These are phyloP conservation scores for Aureobasidium sp. DNA, from an alignment of 2,329 filamentous ascomycete genomes.

Conservation along the genomic window DNA sequence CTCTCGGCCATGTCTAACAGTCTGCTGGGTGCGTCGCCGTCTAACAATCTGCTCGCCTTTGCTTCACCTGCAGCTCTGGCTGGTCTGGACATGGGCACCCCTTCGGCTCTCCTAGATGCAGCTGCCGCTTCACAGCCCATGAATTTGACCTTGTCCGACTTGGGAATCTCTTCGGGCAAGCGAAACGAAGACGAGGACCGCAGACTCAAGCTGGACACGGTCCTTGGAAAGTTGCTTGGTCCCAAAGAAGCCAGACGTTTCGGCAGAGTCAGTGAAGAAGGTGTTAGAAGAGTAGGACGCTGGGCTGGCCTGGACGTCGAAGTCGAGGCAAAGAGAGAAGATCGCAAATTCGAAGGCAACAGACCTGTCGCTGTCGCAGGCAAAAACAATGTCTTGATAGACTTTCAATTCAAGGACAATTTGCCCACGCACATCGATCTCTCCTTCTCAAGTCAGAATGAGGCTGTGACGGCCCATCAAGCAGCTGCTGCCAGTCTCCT, in stretches of 20 bases:
- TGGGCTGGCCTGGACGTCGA: slow-evolving; percentile 54
- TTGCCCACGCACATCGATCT: slow-evolving; percentile 51
- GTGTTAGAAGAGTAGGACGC: slow-evolving; percentile 63
- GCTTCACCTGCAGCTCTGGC: slow-evolving; percentile 39
- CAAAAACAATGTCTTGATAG: slow-evolving; percentile 28
- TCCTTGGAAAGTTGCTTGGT: slow-evolving; percentile 43
- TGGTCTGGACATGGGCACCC: slow-evolving; percentile 31
- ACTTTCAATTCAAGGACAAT: slow-evolving; percentile 27
- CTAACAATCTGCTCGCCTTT: slow-evolving; percentile 29
- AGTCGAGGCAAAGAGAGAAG: slow-evolving; percentile 23
- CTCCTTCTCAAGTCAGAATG: slow-evolving; percentile 54
- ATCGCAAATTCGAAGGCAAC: slow-evolving; percentile 25
- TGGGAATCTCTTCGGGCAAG: slow-evolving; percentile 34
- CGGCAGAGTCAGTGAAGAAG: slow-evolving; percentile 65
- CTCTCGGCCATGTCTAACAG: slow-evolving; percentile 22
- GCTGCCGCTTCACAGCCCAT: slow-evolving; percentile 35
- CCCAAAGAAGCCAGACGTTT: slow-evolving; percentile 45
- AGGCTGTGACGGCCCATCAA: slow-evolving; percentile 53
- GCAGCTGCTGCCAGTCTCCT: slow-evolving; percentile 60
- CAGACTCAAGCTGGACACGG: slow-evolving; percentile 49
- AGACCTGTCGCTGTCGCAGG: slow-evolving; percentile 33
- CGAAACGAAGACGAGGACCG: slow-evolving; percentile 48
- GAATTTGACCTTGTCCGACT: slow-evolving; percentile 36
- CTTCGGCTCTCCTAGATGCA: slow-evolving; percentile 19
- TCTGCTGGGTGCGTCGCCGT: slow-evolving; percentile 26